Base-by-base conservation (phyloP, 768 basidiomycete species). In the Fomitopsis serialis region DNA sequence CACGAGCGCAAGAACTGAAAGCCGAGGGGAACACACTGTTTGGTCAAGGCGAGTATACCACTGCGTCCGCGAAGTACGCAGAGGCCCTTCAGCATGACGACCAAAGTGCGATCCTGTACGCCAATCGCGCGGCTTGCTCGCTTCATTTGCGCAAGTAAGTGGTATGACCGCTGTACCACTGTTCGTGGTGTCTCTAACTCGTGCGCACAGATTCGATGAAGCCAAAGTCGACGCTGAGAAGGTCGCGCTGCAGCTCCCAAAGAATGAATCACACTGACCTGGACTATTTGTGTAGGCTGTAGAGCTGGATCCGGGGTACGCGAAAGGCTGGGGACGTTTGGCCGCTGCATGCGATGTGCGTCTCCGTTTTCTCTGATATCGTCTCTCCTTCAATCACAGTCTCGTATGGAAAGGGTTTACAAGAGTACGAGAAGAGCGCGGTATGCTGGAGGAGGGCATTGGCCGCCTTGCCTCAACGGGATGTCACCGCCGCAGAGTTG, bases 61-160 rank as follows among this genome's bases (percentile, higher is more conserved):
- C 59, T 11, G 75, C 75, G 8, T 66, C 69, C 54, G 55, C 58
- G 7, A 75, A 74, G 52, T 78, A 77, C 57, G 66, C 72, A 3
- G 67, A 72, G 44, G 76, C 75, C 13, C 75, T 78, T 57, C 64
- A 67, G 50, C 61, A 66, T 53, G 65, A 70, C 22, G 66, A 66
- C 24, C 62, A 62, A 19, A 74, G 74, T 58, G 69, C 74, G 1
- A 58, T 78, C 10, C 61, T 75, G 22, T 75, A 71, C 53, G 70
- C 74, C 15, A 78, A 78, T 61, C 70, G 76, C n/a, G 74, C 76
- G 3, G 76, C 74, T n/a, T 66, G 66, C 32, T 62, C 62, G 46
- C 54, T 74, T 27, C 65, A 64, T 0, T 59, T 74, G 65, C 70
- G 71, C 53, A 68, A 68, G 74, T 74, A 40, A 37, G 60, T 48